These are phyloP conservation scores for Suillus plorans DNA, from an alignment of 768 basidiomycete genomes.

Conservation along the genomic window DNA sequence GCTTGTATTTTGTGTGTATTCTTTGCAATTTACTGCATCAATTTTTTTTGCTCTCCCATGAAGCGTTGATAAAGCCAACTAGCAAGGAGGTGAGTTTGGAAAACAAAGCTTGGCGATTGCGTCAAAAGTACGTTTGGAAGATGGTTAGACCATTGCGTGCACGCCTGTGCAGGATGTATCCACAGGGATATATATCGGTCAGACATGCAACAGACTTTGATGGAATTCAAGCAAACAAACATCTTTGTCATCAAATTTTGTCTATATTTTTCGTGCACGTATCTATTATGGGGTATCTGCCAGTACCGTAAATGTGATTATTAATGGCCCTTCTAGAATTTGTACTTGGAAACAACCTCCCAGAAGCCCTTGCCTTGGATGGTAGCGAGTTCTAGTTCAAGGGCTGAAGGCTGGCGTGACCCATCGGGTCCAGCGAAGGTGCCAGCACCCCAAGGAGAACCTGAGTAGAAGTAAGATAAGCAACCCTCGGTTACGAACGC, in stretches of 20 bases:
- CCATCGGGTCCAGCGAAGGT: slow-evolving; percentile 52
- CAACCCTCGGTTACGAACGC: not conserved
- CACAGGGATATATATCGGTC: not conserved
- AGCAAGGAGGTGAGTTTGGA: not conserved
- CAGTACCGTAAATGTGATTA: not conserved
- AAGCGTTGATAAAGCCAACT: not conserved
- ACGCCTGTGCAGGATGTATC: not conserved
- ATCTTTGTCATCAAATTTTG: not conserved
- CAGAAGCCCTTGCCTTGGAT: slow-evolving; percentile 57
- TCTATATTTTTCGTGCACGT: not conserved
- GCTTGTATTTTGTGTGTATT: not conserved
- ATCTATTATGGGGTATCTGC: not conserved
- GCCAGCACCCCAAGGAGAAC: slow-evolving; percentile 78
- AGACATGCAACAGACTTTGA: not conserved
- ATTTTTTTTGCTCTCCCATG: not conserved
- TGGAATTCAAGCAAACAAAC: not conserved
- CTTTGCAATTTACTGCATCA: not conserved
- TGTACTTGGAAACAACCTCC: slow-evolving; percentile 41
- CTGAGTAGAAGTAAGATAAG: slow-evolving; percentile 31
- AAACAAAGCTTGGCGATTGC: not conserved
- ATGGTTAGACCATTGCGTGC: not conserved
- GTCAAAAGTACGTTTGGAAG: not conserved
- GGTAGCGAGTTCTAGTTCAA: slow-evolving; percentile 52
- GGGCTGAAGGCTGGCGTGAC: slow-evolving; percentile 43
- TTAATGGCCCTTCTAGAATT: slow-evolving; percentile 11